These are phyloP conservation scores for thale cress (Arabidopsis thaliana) DNA, from an alignment of 345 rosid genomes.

Conservation along the genomic window TAIR10.1 NC_003070.9:21880501-21881000, in stretches of 20 bases:
- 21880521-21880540: conserved; percentile 69
- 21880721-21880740: conserved; percentile 74
- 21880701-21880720: conserved; percentile 66
- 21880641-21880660: background rate
- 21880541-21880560: conserved; percentile 77
- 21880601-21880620: background rate
- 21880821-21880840: background rate
- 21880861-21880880: background rate
- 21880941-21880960: background rate
- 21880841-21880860: background rate
- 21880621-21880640: background rate
- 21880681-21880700: conserved; percentile 45
- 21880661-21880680: conserved; percentile 9
- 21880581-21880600: conserved; percentile 60
- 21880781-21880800: conserved; percentile 4
- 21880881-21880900: background rate
- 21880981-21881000: too few species aligned
- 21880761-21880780: conserved; percentile 39
- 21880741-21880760: conserved; percentile 85
- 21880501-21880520: conserved; percentile 74
- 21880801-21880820: background rate
- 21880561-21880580: conserved; percentile 77
- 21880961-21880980: background rate
- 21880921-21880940: background rate
- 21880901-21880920: background rate